phyloP scores from a whole-genome alignment of 2,329 filamentous ascomycete species.

The Fusarium liriodendri region DNA sequence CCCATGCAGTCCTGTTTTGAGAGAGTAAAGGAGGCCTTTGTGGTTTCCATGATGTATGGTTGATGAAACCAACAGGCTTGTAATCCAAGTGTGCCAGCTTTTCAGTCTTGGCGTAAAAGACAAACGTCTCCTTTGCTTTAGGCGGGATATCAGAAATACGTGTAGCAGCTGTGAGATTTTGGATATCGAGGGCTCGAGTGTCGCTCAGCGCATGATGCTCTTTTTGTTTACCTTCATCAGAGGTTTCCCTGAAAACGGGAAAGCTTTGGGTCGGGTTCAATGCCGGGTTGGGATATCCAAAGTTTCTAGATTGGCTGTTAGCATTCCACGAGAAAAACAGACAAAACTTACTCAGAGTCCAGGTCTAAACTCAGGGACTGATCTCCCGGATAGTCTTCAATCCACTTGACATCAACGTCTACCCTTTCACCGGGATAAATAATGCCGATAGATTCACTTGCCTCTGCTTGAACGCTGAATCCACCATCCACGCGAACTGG shows the following conservation, averaged over 20 bases:
- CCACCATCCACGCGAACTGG: background rate
- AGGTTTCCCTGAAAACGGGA: too few relatives aligned
- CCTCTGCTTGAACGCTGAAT: background rate
- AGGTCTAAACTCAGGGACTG: background rate
- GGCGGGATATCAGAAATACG: background rate
- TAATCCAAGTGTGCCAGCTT: background rate
- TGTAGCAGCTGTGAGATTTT: background rate
- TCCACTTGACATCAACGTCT: background rate
- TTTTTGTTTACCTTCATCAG: too few relatives aligned
- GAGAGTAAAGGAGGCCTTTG: background rate
- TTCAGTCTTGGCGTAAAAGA: background rate
- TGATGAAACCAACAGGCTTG: background rate
- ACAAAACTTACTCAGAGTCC: background rate
- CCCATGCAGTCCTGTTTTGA: background rate
- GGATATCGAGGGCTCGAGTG: background rate
- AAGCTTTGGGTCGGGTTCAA: background rate
- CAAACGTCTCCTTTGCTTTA: background rate
- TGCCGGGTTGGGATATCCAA: background rate
- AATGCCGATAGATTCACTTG: background rate
- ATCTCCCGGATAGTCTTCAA: background rate
- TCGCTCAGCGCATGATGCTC: background rate
- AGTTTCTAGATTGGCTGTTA: background rate
- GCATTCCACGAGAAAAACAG: background rate
- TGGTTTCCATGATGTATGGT: background rate
- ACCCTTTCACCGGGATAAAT: background rate